Percentiles rank a stretch among this genome's conserved stretches.
These are phyloP conservation scores for Gossypium lobatum DNA, from an alignment of 441 rosid genomes.

Conservation along the genomic window DNA sequence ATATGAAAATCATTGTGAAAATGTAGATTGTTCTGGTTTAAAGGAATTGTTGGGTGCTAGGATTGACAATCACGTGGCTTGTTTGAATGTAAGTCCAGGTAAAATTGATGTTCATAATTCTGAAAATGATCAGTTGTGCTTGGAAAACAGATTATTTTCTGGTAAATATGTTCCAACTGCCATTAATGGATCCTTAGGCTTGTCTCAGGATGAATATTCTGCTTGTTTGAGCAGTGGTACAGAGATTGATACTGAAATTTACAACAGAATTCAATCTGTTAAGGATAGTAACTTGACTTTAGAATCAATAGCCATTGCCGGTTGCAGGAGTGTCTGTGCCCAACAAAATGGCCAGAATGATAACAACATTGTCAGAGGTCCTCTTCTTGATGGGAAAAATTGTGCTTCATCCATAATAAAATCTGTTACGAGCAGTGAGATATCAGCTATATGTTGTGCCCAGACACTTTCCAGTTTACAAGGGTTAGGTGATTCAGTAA, in stretches of 20 bases:
- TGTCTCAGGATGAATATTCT: constrained; percentile 21
- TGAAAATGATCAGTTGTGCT: neutral
- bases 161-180: constrained; percentile 17
- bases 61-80: neutral
- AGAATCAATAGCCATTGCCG: constrained; percentile 21
- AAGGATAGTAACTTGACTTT: constrained; percentile 15
- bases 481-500: constrained; percentile 16
- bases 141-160: neutral
- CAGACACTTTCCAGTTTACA: constrained; percentile 3
- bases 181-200: constrained; percentile 16
- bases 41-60: neutral
- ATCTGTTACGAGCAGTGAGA: constrained; percentile 21
- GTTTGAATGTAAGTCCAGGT: neutral
- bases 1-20: neutral
- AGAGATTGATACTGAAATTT: constrained; percentile 16
- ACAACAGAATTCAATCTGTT: constrained; percentile 20
- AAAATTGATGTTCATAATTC: constrained; percentile 13
- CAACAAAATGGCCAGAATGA: constrained; percentile 22
- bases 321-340: constrained; percentile 14
- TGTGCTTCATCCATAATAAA: constrained; percentile 20
- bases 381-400: constrained; percentile 10
- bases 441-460: constrained; percentile 24
- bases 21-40: constrained; percentile 5
- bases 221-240: constrained; percentile 15
- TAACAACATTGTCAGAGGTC: constrained; percentile 7